Percentiles rank a stretch among this genome's conserved stretches.
Conservation (phyloP, 108 stramenopile species). For the Mayamaea pseudoterrestris region DNA sequence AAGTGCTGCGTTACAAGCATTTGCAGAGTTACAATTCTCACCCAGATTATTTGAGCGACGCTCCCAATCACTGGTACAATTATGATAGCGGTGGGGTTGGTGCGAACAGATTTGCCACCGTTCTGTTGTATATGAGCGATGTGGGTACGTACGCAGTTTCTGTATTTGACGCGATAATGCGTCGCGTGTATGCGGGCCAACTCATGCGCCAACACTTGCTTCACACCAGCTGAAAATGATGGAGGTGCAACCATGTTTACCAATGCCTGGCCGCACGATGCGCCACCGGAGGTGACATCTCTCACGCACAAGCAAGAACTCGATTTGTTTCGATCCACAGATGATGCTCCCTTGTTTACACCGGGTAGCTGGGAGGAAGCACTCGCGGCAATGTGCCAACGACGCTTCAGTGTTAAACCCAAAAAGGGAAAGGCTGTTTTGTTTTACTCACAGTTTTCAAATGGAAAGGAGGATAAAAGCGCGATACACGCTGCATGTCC, state of each 20-base stretch:
- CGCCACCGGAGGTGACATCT: conserved; percentile 20
- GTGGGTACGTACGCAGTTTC: too few relatives aligned
- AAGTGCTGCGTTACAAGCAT: conserved; percentile 74
- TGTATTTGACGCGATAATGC: too few relatives aligned
- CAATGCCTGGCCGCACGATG: conserved; percentile 38
- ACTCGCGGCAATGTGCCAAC: conserved; percentile 42
- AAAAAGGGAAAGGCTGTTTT: conserved; percentile 64
- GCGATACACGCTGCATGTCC: conserved; percentile 88
- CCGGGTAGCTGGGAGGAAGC: conserved; percentile 74
- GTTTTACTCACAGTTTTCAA: conserved; percentile 79
- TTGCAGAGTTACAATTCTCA: conserved; percentile 6
- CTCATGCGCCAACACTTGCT: too few relatives aligned
- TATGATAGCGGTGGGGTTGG: conserved; percentile 63
- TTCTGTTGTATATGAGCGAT: conserved; percentile 91
- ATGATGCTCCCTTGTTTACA: conserved; percentile 22
- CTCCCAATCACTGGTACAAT: conserved; percentile 31
- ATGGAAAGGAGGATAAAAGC: conserved; percentile 49
- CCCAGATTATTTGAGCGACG: conserved; percentile 1
- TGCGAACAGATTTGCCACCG: conserved; percentile 90
- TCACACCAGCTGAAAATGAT: too few relatives aligned
- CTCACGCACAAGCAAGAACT: neutral
- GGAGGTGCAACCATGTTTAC: conserved; percentile 95
- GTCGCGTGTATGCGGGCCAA: too few relatives aligned
- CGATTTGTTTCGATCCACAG: neutral
- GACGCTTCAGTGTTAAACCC: conserved; percentile 56